Evolutionary conservation across 352 stramenopile species (phyloP).

Genomic region (Thraustochytrium sp.): DNA sequence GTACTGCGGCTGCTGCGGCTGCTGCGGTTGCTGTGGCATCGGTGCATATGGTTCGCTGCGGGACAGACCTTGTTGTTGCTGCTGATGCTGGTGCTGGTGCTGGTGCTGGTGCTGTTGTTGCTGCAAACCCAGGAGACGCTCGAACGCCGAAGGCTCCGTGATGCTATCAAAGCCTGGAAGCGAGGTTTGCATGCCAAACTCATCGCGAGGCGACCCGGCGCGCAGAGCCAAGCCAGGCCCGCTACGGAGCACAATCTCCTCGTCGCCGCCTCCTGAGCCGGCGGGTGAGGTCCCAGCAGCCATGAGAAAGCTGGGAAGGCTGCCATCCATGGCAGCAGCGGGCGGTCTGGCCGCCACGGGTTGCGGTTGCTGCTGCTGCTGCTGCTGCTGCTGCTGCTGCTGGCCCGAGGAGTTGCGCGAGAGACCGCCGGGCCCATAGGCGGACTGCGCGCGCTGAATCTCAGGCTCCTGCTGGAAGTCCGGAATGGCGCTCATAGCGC

Average conservation of each 20-base stretch:
- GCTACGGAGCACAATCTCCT: constrained; percentile 1
- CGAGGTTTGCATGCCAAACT: neutral
- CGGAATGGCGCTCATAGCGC: neutral
- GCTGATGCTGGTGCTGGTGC: neutral
- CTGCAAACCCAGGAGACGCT: neutral
- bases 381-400: neutral
- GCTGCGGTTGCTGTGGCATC: neutral
- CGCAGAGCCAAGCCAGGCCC: neutral
- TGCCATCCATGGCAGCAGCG: neutral
- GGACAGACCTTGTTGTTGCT: neutral
- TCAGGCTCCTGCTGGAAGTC: constrained; percentile 2
- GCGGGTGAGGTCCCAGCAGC: no score
- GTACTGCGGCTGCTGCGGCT: neutral
- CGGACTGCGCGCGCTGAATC: neutral
- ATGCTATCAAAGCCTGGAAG: neutral
- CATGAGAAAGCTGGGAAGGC: constrained; percentile 4
- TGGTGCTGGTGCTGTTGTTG: neutral
- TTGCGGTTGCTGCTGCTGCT: neutral
- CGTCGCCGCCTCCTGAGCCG: neutral
- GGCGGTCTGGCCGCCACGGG: neutral
- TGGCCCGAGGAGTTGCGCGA: neutral
- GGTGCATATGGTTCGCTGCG: neutral
- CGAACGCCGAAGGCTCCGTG: neutral
- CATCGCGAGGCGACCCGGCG: neutral
- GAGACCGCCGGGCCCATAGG: neutral